Evolutionary conservation across 2,329 filamentous ascomycete species (phyloP).

Genomic region (Fonsecaea monophora): DNA sequence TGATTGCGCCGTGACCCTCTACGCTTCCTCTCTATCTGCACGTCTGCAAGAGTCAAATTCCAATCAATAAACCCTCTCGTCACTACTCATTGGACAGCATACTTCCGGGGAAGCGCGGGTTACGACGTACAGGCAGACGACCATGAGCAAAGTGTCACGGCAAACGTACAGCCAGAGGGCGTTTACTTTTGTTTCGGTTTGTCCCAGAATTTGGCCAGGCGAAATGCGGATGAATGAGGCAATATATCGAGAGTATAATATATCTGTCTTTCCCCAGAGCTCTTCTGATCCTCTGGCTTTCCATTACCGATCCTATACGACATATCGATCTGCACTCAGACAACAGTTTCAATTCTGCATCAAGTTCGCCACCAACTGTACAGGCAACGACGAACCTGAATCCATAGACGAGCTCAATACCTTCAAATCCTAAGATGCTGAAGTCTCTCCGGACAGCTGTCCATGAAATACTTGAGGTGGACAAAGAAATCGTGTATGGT

Average conservation of each 20-base stretch:
- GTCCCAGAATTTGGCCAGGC: not conserved
- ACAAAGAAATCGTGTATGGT: not conserved
- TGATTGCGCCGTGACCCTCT: not conserved
- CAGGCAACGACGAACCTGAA: not conserved
- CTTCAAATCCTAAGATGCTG: not conserved
- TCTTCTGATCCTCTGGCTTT: not conserved
- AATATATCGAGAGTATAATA: not conserved
- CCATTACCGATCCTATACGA: not conserved
- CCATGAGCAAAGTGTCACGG: not conserved
- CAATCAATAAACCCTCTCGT: not conserved
- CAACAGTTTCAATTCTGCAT: not conserved
- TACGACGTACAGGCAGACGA: not conserved
- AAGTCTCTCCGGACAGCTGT: not conserved
- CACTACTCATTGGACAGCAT: not conserved
- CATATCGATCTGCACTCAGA: not conserved
- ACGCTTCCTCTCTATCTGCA: not conserved
- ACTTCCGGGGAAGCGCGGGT: not conserved
- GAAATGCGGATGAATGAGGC: not conserved
- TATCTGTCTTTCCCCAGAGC: not conserved
- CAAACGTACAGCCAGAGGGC: not conserved
- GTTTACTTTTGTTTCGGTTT: not conserved
- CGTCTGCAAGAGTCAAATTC: not conserved
- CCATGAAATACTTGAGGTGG: not conserved
- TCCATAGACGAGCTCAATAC: not conserved
- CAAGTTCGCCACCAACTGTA: not conserved